Base-by-base conservation (phyloP, 768 basidiomycete species). In the Dictyophora rubrovolvata region DNA sequence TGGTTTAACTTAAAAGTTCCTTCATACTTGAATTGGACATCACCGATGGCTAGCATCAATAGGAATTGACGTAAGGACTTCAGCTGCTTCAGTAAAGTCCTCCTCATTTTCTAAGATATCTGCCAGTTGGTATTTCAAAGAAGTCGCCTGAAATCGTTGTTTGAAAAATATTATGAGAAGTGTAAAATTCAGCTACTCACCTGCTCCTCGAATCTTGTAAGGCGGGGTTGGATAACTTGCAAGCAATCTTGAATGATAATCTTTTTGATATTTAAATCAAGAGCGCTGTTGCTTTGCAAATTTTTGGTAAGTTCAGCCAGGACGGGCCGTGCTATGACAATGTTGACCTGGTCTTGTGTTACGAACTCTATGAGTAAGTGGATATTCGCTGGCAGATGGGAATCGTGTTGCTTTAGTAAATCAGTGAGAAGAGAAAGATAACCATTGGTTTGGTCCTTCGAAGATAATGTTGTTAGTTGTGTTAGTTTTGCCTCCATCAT, bases 161-260 rank as follows among this genome's bases (percentile, higher is more conserved):
- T 37, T 35, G 58, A 60, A 53, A 65, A 49, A 1, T 28, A 14
- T 17, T 35, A 35, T 42, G 28, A 59, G 23, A 22, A 53, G 35
- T 18, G 48, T 28, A 46, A 55, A 11, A 12, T 52, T 9, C 22
- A 56, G 20, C 46, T 1, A 65, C 82, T 64, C 65, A 93, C 96
- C 79, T 96, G 93, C 72, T 97, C 93, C 69, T 99, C 95, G 66
- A 90, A 95, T 69, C 87, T 93, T 62, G 90, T 91, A 64, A 93
- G 80, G 58, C 89, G 78, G 18, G 87, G 83, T 68, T 91, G 85
- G 42, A 89, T 74, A 34, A 81, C 77, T 18, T 75, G 73, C 35
- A 96, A 76, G 0, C 87, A 85, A 47, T 86, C 84, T 68, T 90
- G 78, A 8, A 96, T 83, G 47, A 94, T 78, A 57, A 78, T 77